Evolutionary conservation across 2,329 filamentous ascomycete genomes (phyloP).

Genomic region (Arthrobotrys megalospora): DNA sequence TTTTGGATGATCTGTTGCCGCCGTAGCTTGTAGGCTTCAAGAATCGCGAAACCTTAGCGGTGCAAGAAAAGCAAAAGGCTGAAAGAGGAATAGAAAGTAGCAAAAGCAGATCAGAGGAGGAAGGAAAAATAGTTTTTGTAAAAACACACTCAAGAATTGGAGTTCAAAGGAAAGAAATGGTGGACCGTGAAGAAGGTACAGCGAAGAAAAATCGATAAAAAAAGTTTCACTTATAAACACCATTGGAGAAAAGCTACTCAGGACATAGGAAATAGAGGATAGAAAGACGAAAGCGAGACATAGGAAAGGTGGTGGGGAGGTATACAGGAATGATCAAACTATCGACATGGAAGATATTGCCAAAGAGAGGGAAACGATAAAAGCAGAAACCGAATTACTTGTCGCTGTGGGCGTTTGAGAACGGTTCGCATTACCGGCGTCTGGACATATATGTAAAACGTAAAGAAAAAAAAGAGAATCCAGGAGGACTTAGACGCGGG

Average conservation of each 20-base stretch:
- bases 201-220: slow-evolving; percentile 62
- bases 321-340: slow-evolving; percentile 57
- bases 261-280: slow-evolving; percentile 33
- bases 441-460: slow-evolving; percentile 56
- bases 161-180: slow-evolving; percentile 61
- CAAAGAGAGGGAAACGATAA: slow-evolving; percentile 18
- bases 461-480: slow-evolving; percentile 29
- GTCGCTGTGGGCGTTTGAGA: slow-evolving; percentile 48
- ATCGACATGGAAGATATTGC: slow-evolving; percentile 53
- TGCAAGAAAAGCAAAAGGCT: slow-evolving; percentile 20
- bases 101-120: slow-evolving; percentile 14
- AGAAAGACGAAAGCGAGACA: slow-evolving; percentile 35
- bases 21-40: not conserved
- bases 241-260: slow-evolving; percentile 20
- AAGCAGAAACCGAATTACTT: slow-evolving; percentile 46
- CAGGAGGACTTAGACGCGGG: slow-evolving; percentile 14
- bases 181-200: slow-evolving; percentile 60
- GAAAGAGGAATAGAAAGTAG: slow-evolving; percentile 23
- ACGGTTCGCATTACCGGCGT: slow-evolving; percentile 59
- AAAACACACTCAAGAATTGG: slow-evolving; percentile 62
- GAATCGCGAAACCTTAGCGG: slow-evolving; percentile 13
- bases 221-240: slow-evolving; percentile 59
- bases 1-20: slow-evolving; percentile 20
- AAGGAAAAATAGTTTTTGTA: slow-evolving; percentile 57
- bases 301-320: slow-evolving; percentile 37